phyloP scores from a whole-genome alignment of 805 yeast genomes.

The Debaryomyces castellii region DNA sequence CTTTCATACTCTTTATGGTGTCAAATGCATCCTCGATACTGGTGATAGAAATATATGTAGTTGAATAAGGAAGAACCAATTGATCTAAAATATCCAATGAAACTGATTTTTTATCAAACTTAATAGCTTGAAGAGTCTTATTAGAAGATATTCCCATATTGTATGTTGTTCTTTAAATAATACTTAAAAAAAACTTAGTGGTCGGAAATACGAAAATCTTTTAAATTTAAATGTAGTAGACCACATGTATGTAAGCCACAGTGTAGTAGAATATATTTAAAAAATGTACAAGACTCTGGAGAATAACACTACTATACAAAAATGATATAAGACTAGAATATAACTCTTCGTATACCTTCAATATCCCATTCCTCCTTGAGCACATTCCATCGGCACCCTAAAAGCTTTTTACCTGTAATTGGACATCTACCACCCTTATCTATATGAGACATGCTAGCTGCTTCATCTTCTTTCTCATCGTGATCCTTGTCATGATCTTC shows the following conservation, averaged over 20 bases:
- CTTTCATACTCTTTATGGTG: conserved; percentile 89
- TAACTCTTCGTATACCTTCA: conserved; percentile 73
- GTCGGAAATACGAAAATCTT: not conserved
- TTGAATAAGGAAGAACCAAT: conserved; percentile 74
- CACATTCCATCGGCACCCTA: conserved; percentile 70
- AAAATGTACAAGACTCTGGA: too few species aligned
- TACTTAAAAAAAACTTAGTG: not conserved
- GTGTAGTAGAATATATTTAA: too few species aligned
- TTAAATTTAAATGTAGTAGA: not conserved
- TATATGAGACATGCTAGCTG: conserved; percentile 23
- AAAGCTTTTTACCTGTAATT: conserved; percentile 65
- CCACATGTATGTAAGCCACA: not conserved
- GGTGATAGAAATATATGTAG: conserved; percentile 61
- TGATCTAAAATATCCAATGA: conserved; percentile 74
- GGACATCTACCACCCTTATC: conserved; percentile 77
- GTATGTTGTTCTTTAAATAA: too few species aligned
- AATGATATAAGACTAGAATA: conserved; percentile 44
- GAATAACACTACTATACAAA: not conserved
- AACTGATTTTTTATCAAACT: conserved; percentile 48
- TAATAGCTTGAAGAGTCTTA: conserved; percentile 57
- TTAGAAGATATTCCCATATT: not conserved
- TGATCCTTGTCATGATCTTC: conserved; percentile 6
- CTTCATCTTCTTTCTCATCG: conserved; percentile 6
- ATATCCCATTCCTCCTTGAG: conserved; percentile 63
- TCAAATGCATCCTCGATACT: conserved; percentile 73